Evolutionary conservation across 139 green algal species (phyloP).

Genomic region (Axilococcus clingmanii): DNA sequence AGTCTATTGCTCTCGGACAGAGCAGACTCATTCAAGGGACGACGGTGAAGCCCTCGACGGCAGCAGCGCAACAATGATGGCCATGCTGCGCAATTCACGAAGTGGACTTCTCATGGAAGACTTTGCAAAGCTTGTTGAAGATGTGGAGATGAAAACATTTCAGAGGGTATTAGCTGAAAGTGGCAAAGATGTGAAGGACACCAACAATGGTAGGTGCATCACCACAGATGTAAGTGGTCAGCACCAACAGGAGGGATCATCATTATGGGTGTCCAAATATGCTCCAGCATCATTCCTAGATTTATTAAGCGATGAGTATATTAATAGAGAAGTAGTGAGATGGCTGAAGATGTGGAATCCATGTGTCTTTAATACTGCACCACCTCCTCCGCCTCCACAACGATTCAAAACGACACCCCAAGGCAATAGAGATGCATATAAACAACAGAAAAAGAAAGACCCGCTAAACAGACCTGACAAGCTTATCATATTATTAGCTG

Average conservation of each 20-base stretch:
- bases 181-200: background rate
- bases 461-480: constrained; percentile 28
- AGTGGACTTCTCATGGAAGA: constrained; percentile 12
- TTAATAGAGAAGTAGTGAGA: constrained; percentile 65
- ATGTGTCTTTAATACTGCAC: constrained; percentile 46
- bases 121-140: constrained; percentile 16
- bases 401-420: background rate
- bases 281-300: constrained; percentile 65
- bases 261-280: constrained; percentile 91
- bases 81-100: too few species aligned
- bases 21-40: background rate
- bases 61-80: background rate
- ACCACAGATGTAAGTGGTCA: background rate
- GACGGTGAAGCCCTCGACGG: background rate
- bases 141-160: constrained; percentile 18
- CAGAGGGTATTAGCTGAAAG: constrained; percentile 16
- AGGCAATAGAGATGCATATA: background rate
- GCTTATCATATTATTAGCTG: constrained; percentile 41
- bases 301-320: constrained; percentile 76
- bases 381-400: background rate
- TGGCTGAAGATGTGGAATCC: constrained; percentile 79
- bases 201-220: background rate
- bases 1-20: too few species aligned
- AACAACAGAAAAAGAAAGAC: background rate
- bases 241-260: background rate